Conservation (phyloP, 2,329 filamentous ascomycete genomes). For the Ophiostoma triangulosporum region DNA sequence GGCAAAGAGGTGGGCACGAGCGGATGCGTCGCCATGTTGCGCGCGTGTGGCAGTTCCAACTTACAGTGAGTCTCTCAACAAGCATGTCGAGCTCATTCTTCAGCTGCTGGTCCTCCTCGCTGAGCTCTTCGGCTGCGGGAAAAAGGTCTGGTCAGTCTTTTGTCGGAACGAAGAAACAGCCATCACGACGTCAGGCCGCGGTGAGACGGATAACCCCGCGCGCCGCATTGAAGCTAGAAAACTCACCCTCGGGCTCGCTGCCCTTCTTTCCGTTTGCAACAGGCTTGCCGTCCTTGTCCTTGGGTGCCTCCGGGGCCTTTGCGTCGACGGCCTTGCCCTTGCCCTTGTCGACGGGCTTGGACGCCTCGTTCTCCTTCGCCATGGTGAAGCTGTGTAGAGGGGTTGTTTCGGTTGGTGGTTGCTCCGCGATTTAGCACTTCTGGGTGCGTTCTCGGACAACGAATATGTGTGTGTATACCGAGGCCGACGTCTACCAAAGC, state of each 20-base stretch:
- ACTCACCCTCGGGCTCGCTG: conserved; percentile 28
- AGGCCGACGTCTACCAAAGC: neutral
- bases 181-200: neutral
- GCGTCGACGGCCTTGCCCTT: conserved; percentile 81
- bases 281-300: conserved; percentile 57
- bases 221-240: neutral
- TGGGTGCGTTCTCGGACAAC: neutral
- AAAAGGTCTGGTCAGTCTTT: neutral
- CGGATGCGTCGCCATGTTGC: neutral
- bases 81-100: conserved; percentile 98
- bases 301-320: conserved; percentile 44
- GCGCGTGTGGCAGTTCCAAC: neutral
- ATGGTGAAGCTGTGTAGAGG: conserved; percentile 32
- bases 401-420: neutral
- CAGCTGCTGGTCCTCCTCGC: conserved; percentile 93
- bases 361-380: conserved; percentile 86
- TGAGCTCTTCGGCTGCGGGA: conserved; percentile 64
- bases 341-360: conserved; percentile 73
- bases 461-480: neutral
- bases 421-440: neutral
- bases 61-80: conserved; percentile 81
- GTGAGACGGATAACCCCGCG: neutral
- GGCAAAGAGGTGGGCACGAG: neutral
- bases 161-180: neutral
- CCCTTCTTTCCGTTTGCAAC: conserved; percentile 51